A percentile compares a stretch with the other conserved stretches of the same genome.
Evolutionary conservation across 2,329 filamentous ascomycete species (phyloP).

Genomic region (Arthrobotrys sphaeroides): DNA sequence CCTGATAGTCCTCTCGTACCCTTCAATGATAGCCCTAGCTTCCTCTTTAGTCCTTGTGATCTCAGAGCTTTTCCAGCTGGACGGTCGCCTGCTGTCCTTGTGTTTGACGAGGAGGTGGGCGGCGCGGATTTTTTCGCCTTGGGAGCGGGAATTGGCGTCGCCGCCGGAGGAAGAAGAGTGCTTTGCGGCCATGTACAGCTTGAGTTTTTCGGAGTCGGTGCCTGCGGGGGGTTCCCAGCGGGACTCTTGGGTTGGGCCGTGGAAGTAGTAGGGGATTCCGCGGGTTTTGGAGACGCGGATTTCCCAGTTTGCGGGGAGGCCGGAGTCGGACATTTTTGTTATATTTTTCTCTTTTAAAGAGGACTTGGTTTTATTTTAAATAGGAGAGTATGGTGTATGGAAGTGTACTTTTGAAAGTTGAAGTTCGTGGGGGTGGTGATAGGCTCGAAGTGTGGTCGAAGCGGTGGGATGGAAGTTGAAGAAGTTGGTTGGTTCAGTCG

Average conservation of each 20-base stretch:
- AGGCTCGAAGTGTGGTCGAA: neutral
- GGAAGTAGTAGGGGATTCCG: conserved; percentile 99
- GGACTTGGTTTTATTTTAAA: neutral
- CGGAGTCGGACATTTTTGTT: conserved; percentile 71
- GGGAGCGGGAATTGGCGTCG: conserved; percentile 59
- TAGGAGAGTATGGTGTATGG: neutral
- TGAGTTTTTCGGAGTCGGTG: conserved; percentile 90
- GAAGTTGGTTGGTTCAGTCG: neutral
- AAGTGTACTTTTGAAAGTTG: neutral
- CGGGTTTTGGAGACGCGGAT: conserved; percentile 98
- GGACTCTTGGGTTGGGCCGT: conserved; percentile 85
- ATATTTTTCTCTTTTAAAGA: neutral
- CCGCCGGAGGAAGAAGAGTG: conserved; percentile 67
- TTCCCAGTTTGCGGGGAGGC: conserved; percentile 88
- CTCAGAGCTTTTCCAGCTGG: conserved; percentile 86
- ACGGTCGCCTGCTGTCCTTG: conserved; percentile 82
- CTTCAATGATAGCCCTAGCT: conserved; percentile 78
- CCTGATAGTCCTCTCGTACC: conserved; percentile 79
- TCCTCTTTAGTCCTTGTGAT: conserved; percentile 91
- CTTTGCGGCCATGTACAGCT: conserved; percentile 89
- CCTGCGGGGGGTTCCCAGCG: conserved; percentile 92
- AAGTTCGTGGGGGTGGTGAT: neutral
- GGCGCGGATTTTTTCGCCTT: conserved; percentile 82
- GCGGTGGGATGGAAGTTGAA: neutral
- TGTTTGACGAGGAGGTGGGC: conserved; percentile 96